These are phyloP conservation scores for Meripilus lineatus DNA, from an alignment of 1,284 basidiomycete genomes.

Conservation along the genomic window DNA sequence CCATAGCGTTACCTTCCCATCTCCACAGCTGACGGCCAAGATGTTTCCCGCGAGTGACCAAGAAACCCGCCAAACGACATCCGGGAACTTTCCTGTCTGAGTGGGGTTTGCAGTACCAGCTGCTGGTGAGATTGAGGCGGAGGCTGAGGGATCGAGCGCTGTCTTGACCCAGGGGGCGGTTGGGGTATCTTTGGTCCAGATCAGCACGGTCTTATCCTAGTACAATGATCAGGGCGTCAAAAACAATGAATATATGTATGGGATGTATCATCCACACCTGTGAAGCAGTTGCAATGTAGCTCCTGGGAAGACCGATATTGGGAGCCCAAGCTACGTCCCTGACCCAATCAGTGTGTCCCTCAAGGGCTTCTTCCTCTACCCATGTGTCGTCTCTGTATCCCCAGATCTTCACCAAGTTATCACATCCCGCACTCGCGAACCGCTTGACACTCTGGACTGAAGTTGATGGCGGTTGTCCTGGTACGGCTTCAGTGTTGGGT, in stretches of 20 bases:
- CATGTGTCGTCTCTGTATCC: slow-evolving; percentile 80
- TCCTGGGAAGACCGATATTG: slow-evolving; percentile 90
- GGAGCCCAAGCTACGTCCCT: slow-evolving; percentile 98
- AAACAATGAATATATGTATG: background rate
- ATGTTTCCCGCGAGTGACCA: slow-evolving; percentile 98
- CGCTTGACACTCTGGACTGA: slow-evolving; percentile 60
- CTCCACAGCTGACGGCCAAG: slow-evolving; percentile 94
- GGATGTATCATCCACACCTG: slow-evolving; percentile 49
- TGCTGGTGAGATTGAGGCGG: slow-evolving; percentile 43
- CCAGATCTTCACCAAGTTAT: slow-evolving; percentile 97
- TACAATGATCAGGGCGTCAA: background rate
- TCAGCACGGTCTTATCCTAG: slow-evolving; percentile 86
- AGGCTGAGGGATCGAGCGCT: slow-evolving; percentile 73
- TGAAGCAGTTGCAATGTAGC: slow-evolving; percentile 93
- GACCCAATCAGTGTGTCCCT: slow-evolving; percentile 96
- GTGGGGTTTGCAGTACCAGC: slow-evolving; percentile 35
- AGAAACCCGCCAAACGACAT: slow-evolving; percentile 95
- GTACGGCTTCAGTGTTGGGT: slow-evolving; percentile 33
- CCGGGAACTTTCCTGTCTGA: slow-evolving; percentile 77
- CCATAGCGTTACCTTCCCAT: slow-evolving; percentile 97
- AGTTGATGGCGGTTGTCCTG: slow-evolving; percentile 40
- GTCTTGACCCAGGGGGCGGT: slow-evolving; percentile 83
- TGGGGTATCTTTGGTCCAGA: slow-evolving; percentile 89
- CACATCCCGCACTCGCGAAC: slow-evolving; percentile 94
- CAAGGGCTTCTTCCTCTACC: slow-evolving; percentile 84